A percentile compares a stretch with the other conserved stretches of the same genome.
phyloP scores from a whole-genome alignment of 176 grass and related monocot species.

The Phragmites australis region DNA sequence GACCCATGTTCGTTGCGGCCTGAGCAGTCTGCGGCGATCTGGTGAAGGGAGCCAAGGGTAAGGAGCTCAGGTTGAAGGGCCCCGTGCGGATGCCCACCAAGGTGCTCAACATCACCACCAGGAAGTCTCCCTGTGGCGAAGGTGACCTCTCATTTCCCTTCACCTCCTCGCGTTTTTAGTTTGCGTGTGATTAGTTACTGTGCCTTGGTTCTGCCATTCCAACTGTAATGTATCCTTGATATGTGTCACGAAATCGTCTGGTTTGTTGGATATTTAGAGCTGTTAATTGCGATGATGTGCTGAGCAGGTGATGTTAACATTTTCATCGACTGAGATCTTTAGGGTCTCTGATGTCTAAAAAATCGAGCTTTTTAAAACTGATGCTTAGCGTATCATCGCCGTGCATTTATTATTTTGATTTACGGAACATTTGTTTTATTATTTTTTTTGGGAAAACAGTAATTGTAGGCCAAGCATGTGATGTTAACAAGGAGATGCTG shows the following conservation, averaged over 20 bases:
- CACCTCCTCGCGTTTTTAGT: too few relatives aligned
- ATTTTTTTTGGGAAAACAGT: too few relatives aligned
- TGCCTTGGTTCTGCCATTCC: too few relatives aligned
- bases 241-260: not conserved
- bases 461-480: slow-evolving; percentile 6
- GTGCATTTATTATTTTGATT: too few relatives aligned
- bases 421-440: not conserved
- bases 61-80: slow-evolving; percentile 52
- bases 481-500: slow-evolving; percentile 48
- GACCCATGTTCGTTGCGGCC: not conserved
- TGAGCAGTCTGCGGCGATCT: slow-evolving; percentile 46
- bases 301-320: slow-evolving; percentile 43
- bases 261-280: not conserved
- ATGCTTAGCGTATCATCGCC: slow-evolving; percentile 31
- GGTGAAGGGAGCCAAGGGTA: slow-evolving; percentile 50
- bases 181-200: too few relatives aligned
- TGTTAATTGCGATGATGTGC: not conserved
- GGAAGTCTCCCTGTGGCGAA: slow-evolving; percentile 66
- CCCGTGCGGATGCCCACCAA: slow-evolving; percentile 63
- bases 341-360: slow-evolving; percentile 41
- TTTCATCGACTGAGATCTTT: slow-evolving; percentile 34
- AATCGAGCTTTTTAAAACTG: slow-evolving; percentile 70
- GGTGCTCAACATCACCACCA: slow-evolving; percentile 70
- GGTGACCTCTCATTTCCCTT: slow-evolving; percentile 18
- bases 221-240: too few relatives aligned